phyloP scores from a whole-genome alignment of 2,329 filamentous ascomycete species.

The Fusarium subtropicale region DNA sequence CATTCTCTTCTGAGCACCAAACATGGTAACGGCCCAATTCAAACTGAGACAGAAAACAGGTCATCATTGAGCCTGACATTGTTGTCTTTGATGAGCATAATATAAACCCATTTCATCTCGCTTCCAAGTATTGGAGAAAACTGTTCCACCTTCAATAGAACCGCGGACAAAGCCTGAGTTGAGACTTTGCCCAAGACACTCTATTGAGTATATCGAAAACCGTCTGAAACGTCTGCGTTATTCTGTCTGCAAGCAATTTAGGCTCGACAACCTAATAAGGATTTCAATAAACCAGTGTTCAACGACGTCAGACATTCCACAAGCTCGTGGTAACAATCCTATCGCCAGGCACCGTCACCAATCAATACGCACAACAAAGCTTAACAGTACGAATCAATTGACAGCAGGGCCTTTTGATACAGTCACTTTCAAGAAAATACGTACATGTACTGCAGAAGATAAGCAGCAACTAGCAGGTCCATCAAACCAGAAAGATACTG shows the following conservation, averaged over 20 bases:
- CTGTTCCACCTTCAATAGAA: constrained; percentile 3
- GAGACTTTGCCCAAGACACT: constrained; percentile 6
- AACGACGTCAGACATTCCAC: constrained; percentile 26
- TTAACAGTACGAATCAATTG: constrained; percentile 24
- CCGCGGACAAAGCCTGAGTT: constrained; percentile 9
- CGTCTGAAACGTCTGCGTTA: constrained; percentile 1
- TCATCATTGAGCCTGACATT: constrained; percentile 5
- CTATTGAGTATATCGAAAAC: constrained; percentile 15
- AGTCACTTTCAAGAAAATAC: neutral
- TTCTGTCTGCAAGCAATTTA: constrained; percentile 13
- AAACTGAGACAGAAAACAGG: constrained; percentile 1
- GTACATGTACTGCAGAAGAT: constrained; percentile 1
- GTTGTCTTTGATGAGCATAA: neutral
- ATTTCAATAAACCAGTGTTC: constrained; percentile 19
- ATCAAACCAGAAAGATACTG: constrained; percentile 19
- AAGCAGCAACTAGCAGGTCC: constrained; percentile 19
- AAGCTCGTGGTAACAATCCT: neutral
- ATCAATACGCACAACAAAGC: neutral
- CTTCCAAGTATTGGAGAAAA: constrained; percentile 6
- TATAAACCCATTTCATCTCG: neutral
- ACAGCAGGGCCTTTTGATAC: neutral
- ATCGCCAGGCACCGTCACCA: neutral
- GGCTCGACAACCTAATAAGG: constrained; percentile 8
- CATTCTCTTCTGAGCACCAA: constrained; percentile 8
- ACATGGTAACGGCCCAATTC: constrained; percentile 17